A percentile compares a stretch with the other conserved stretches of the same genome.
Conservation (phyloP, 2,329 filamentous ascomycete genomes). For the Botrytis fabae region DNA sequence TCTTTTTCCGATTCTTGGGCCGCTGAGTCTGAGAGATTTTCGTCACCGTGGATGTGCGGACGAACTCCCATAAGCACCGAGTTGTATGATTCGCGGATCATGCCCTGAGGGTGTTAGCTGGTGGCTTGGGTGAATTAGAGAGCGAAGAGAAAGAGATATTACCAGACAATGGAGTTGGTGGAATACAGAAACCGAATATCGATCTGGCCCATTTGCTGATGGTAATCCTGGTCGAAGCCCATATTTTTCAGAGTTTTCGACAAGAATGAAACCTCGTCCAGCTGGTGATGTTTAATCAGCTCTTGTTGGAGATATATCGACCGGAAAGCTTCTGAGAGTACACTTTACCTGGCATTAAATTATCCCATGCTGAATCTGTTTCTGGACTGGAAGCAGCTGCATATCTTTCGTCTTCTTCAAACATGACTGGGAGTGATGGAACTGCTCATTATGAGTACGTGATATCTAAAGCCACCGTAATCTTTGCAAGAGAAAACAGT, state of each 20-base stretch:
- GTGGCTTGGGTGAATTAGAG: not conserved
- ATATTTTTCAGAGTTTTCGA: not conserved
- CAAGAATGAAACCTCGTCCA: constrained; percentile 13
- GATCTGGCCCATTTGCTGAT: not conserved
- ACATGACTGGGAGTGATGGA: not conserved
- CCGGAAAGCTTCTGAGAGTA: not conserved
- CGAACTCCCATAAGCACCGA: not conserved
- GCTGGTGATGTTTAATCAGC: not conserved
- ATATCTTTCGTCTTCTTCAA: not conserved
- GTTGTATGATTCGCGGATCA: constrained; percentile 20
- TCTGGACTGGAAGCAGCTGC: not conserved
- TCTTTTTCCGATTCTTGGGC: not conserved
- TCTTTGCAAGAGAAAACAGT: no score
- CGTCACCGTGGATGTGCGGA: constrained; percentile 8
- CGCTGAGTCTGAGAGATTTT: not conserved
- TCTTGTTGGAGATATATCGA: no score
- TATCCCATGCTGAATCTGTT: constrained; percentile 9
- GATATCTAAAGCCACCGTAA: not conserved
- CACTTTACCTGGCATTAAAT: constrained; percentile 8
- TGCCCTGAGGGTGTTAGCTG: constrained; percentile 1
- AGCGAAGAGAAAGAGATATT: not conserved
- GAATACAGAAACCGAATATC: constrained; percentile 20
- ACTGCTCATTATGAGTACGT: not conserved
- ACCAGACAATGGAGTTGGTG: constrained; percentile 22
- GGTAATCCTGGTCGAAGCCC: constrained; percentile 2